phyloP scores from a whole-genome alignment of 139 green algal genomes.

The Picochlorum sp. region DNA sequence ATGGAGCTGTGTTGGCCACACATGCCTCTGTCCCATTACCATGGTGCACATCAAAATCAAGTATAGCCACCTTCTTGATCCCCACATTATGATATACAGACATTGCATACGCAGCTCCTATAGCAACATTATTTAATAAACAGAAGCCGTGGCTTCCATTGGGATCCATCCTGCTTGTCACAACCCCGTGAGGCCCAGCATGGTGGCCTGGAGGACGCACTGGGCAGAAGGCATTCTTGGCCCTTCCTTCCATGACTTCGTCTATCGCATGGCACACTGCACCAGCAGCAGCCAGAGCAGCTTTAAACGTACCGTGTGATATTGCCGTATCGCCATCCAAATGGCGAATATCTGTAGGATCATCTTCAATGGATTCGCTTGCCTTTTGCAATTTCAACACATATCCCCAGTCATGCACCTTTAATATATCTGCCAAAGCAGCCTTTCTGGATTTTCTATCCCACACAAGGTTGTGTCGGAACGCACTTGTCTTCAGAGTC shows the following conservation, averaged over 20 bases:
- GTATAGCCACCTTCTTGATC: conserved; percentile 66
- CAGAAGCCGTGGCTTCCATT: conserved; percentile 80
- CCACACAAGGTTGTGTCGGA: conserved; percentile 42
- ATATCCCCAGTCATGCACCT: conserved; percentile 83
- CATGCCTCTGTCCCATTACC: conserved; percentile 82
- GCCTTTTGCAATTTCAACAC: conserved; percentile 50
- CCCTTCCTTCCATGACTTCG: conserved; percentile 43
- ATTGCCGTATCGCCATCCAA: conserved; percentile 84
- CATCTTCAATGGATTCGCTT: conserved; percentile 39
- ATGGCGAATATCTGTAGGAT: conserved; percentile 31
- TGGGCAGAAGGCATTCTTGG: conserved; percentile 75
- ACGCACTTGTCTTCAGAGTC: conserved; percentile 47
- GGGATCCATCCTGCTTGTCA: conserved; percentile 39
- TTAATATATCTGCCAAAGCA: conserved; percentile 62
- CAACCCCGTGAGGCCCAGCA: conserved; percentile 61
- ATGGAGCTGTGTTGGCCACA: conserved; percentile 36
- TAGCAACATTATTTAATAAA: conserved; percentile 88
- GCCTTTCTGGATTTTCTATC: conserved; percentile 20
- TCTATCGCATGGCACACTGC: conserved; percentile 64
- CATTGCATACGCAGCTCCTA: conserved; percentile 82
- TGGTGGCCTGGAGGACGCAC: conserved; percentile 87
- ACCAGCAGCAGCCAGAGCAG: conserved; percentile 66
- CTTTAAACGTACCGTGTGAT: conserved; percentile 49
- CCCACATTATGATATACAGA: conserved; percentile 53
- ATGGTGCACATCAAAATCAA: conserved; percentile 94